A percentile compares a stretch with the other conserved stretches of the same genome.
phyloP scores from a whole-genome alignment of 2,329 filamentous ascomycete species.

The Penicillium sp. region DNA sequence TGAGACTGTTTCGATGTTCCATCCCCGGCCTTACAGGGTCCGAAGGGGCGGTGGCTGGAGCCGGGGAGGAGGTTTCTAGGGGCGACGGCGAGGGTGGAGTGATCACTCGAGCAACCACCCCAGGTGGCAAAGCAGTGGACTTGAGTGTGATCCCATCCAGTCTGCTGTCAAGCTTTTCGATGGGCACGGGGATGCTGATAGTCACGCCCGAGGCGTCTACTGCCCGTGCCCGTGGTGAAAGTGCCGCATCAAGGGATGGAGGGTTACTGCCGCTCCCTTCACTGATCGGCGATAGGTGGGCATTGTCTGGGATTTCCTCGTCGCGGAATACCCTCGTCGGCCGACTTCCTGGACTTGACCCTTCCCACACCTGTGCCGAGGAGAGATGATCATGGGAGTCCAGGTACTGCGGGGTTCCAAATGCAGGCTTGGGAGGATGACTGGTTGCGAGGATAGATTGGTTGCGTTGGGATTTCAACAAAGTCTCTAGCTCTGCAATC shows the following conservation, averaged over 20 bases:
- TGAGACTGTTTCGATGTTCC: constrained; percentile 42
- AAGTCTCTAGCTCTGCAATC: constrained; percentile 50
- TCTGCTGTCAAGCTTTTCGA: constrained; percentile 54
- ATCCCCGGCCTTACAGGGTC: constrained; percentile 30
- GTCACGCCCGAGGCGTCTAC: constrained; percentile 37
- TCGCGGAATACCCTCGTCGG: constrained; percentile 54
- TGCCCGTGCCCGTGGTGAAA: constrained; percentile 46
- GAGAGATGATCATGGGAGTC: constrained; percentile 19
- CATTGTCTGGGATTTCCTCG: constrained; percentile 36
- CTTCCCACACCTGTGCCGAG: constrained; percentile 51
- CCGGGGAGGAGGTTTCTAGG: constrained; percentile 36
- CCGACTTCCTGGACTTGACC: constrained; percentile 46
- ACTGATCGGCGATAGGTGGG: constrained; percentile 35
- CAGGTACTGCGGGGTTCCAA: constrained; percentile 22
- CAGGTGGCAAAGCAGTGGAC: constrained; percentile 51
- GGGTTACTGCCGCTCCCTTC: constrained; percentile 39
- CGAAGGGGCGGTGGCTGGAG: constrained; percentile 34
- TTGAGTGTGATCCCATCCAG: constrained; percentile 57
- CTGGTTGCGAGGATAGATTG: constrained; percentile 11
- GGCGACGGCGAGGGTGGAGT: constrained; percentile 48
- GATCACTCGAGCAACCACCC: constrained; percentile 51
- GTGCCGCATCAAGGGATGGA: constrained; percentile 48
- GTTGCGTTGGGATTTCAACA: constrained; percentile 32
- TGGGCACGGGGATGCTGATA: constrained; percentile 50
- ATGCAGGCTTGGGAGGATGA: constrained; percentile 21